Conservation (phyloP, 139 green algal genomes). For the Closterium sp. region DNA sequence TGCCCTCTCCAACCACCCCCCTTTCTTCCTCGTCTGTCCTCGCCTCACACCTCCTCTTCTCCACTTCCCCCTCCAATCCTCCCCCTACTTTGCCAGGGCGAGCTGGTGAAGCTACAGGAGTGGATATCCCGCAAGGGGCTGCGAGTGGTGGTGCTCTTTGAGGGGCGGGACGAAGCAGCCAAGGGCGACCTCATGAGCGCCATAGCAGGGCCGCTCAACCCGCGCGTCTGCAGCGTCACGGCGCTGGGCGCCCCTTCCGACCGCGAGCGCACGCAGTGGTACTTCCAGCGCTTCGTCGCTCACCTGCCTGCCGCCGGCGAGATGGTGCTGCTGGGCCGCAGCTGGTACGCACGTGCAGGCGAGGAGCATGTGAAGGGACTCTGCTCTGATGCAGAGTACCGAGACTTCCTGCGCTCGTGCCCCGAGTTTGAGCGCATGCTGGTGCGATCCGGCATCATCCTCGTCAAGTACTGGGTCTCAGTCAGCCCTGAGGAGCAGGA, state of each 20-base stretch:
- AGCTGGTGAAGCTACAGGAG: constrained; percentile 54
- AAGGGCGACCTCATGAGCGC: constrained; percentile 51
- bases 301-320: constrained; percentile 54
- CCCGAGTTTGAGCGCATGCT: constrained; percentile 54
- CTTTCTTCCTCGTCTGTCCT: not conserved
- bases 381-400: constrained; percentile 41
- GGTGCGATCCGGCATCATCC: constrained; percentile 32
- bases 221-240: constrained; percentile 37
- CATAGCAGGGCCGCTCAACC: constrained; percentile 52
- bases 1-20: too few species aligned
- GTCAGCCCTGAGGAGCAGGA: constrained; percentile 54
- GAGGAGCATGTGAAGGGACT: constrained; percentile 51
- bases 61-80: not conserved
- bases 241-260: constrained; percentile 49
- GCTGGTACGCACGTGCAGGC: constrained; percentile 2
- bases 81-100: constrained; percentile 15
- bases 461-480: constrained; percentile 57
- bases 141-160: constrained; percentile 54
- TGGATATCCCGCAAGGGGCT: constrained; percentile 43
- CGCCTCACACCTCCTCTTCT: not conserved
- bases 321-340: constrained; percentile 54
- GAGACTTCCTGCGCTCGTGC: constrained; percentile 40
- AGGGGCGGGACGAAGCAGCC: constrained; percentile 51
- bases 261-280: constrained; percentile 54
- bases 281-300: constrained; percentile 52